Evolutionary conservation across 371 early-diverging fungal genomes (phyloP).

Genomic region (Gilbertella persicaria): DNA sequence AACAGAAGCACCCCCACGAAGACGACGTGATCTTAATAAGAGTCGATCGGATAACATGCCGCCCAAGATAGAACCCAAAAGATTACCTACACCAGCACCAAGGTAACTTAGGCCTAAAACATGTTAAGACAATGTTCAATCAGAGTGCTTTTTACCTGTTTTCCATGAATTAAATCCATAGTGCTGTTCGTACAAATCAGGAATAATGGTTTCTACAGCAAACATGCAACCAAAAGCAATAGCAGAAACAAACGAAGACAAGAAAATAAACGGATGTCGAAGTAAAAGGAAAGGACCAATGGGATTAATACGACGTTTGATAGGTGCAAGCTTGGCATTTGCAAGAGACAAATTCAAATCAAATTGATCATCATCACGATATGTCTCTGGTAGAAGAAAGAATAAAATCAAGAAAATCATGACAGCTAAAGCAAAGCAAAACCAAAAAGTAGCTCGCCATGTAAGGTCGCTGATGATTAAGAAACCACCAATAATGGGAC

Average conservation of each 20-base stretch:
- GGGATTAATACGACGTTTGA: slow-evolving; percentile 27
- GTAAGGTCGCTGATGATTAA: slow-evolving; percentile 25
- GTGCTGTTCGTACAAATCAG: slow-evolving; percentile 24
- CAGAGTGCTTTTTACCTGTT: slow-evolving; percentile 31
- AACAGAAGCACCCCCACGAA: slow-evolving; percentile 36
- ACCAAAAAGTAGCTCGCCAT: slow-evolving; percentile 37
- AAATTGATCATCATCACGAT: slow-evolving; percentile 32
- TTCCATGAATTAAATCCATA: slow-evolving; percentile 45
- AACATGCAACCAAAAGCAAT: slow-evolving; percentile 56
- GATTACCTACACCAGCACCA: slow-evolving; percentile 33
- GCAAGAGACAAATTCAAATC: slow-evolving; percentile 15
- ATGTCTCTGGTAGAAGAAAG: slow-evolving; percentile 67
- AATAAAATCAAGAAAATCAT: slow-evolving; percentile 25
- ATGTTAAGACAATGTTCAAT: no score
- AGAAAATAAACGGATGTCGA: slow-evolving; percentile 48
- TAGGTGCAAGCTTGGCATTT: no score
- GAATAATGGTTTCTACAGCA: slow-evolving; percentile 47
- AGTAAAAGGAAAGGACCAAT: slow-evolving; percentile 39
- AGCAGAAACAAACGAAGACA: slow-evolving; percentile 47
- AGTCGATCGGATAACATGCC: slow-evolving; percentile 44
- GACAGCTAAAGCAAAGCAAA: slow-evolving; percentile 31
- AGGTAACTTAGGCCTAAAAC: slow-evolving; percentile 38
- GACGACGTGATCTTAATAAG: slow-evolving; percentile 33
- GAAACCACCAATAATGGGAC: slow-evolving; percentile 34
- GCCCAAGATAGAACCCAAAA: slow-evolving; percentile 29